phyloP scores from a whole-genome alignment of 2,329 filamentous ascomycete species.

The Pseudogymnoascus sp. region DNA sequence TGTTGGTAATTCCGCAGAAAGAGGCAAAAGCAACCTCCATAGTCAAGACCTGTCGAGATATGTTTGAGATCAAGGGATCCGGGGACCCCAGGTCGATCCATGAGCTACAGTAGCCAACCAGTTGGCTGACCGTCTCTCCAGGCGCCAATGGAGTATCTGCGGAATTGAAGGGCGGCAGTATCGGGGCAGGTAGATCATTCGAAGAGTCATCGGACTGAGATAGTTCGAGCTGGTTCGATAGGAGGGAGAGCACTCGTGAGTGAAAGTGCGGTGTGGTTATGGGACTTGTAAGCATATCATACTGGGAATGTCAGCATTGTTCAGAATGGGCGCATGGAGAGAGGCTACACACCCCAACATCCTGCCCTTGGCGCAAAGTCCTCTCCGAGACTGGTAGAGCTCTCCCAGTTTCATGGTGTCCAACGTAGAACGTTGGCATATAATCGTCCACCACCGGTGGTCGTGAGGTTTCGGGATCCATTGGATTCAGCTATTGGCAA shows the following conservation, averaged over 20 bases:
- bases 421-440: constrained; percentile 56
- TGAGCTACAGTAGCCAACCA: constrained; percentile 73
- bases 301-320: constrained; percentile 41
- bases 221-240: constrained; percentile 43
- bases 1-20: constrained; percentile 81
- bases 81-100: constrained; percentile 88
- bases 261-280: constrained; percentile 71
- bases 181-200: constrained; percentile 44
- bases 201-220: constrained; percentile 38
- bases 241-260: constrained; percentile 55
- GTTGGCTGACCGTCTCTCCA: constrained; percentile 59
- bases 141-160: constrained; percentile 71
- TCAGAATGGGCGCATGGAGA: constrained; percentile 16
- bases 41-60: constrained; percentile 84
- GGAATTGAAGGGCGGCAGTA: constrained; percentile 63
- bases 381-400: constrained; percentile 53
- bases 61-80: constrained; percentile 73
- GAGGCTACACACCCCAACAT: constrained; percentile 53
- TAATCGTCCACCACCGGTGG: constrained; percentile 24
- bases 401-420: constrained; percentile 63
- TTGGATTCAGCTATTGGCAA: neutral
- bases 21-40: constrained; percentile 91
- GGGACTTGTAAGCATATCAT: constrained; percentile 70
- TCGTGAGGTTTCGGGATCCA: constrained; percentile 6
- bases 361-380: constrained; percentile 60